Base-by-base conservation (phyloP, 441 rosid genomes). In the Eruca vesicaria region DNA sequence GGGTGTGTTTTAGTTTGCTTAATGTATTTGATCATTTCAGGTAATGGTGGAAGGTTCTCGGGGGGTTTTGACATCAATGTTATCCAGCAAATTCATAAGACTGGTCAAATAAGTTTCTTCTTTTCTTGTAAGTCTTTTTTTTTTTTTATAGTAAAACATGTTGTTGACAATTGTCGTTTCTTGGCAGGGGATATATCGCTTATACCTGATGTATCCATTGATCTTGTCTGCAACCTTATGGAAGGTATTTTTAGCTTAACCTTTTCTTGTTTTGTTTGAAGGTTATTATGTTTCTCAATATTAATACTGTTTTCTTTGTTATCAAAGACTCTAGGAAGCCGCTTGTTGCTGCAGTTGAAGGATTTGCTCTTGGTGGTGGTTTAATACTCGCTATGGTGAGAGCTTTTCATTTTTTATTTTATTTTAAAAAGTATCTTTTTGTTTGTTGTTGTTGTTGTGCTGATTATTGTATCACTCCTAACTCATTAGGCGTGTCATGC, bases 351-450 rank as follows among this genome's bases (percentile, higher is more conserved):
- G 99, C 99, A 64, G 87, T 95, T 56, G 93, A 91, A 86, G 99
- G 99, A 78, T 78, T 95, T 72, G 98, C 99, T 52, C 93, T 95
- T 69, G 99, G 99, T 77, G 99, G 99, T 81, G 99, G 99, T 81
- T 84, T 95, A 68, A 98, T 93, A 78, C 60, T 95, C 63, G 93
- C 97, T 53, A 68, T 95, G 99, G 99, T 95, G 61, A 7, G 32
- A 84, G 84, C 32, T 33, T 53, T 76, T 73, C 31, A 26, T 20
- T 1, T 28, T 21, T n/a, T 62, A 36, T 45, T 26, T 71, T 48
- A 4, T 55, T n/a, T n/a, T n/a, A n/a, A 9, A 6, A 20, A 14
- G 21, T 15, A 8, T 65, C 11, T 65, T 33, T 20, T 23, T 23
- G 1, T 3, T 59, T 12, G 4, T 10, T 43, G 50, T 33, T 5